Base-by-base conservation (phyloP, 2,329 filamentous ascomycete genomes). In the Trichophyton mentagrophytes region DNA sequence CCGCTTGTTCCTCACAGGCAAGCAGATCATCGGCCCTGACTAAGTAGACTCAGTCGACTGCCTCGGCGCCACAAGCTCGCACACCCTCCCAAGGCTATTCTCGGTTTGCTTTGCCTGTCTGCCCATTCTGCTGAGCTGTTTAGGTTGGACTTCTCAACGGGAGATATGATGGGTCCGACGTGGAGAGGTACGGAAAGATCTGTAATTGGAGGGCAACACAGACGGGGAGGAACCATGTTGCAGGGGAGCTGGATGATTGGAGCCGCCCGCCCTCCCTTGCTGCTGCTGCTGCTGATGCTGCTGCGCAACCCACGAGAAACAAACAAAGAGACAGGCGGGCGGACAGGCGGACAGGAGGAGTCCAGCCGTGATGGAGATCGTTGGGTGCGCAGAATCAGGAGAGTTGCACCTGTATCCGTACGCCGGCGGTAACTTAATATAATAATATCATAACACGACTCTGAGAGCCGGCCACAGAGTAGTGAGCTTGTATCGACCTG, bases 291-390 rank as follows among this genome's bases (percentile, higher is more conserved):
- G 33, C 17, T 40, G 17, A 33, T 57, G 30, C 53, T 57, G 55
- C 55, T 57, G 55, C 55, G 15, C 55, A 57, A 57, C 55, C 36
- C 55, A 57, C 36, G 40, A 57, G 55, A 57, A 57, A 57, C 55
- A 57, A 57, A 57, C 33, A 57, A 57, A 42, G 55, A 33, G 33
- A 25, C 27, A 27, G 27, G 27, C 27, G 27, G 27, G 27, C 27
- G 27, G 11, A 20, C 17, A 6, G 27, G 27, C 3, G 17, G 20
- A 36, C 36, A 57, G 33, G 55, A 33, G 38, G 27, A 25, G 15
- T 44, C 55, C 13, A 33, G 55, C 36, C 25, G 17, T 17, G 17
- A 57, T 44, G 55, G 55, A 44, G 55, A 57, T 36, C 49, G 49
- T 55, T 55, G 49, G 49, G 15, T 27, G 49, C 33, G 49, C 49